These are phyloP conservation scores for Grifola frondosa DNA, from an alignment of 1,284 basidiomycete genomes.

Conservation along the genomic window DNA sequence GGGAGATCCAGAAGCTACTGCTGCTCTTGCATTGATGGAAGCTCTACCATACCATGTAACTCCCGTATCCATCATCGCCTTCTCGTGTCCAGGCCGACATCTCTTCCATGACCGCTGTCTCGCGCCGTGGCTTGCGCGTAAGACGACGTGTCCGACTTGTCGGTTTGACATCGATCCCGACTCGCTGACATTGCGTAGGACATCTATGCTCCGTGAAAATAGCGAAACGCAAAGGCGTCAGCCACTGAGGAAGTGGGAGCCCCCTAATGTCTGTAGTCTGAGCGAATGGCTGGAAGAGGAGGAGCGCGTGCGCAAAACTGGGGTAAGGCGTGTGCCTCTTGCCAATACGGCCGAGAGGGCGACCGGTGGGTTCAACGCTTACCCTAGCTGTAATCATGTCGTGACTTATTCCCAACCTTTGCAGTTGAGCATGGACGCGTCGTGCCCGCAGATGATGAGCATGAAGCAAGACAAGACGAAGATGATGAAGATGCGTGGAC, in stretches of 20 bases:
- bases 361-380: too few species aligned
- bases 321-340: constrained; percentile 12
- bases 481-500: neutral
- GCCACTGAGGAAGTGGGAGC: constrained; percentile 20
- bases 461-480: too few species aligned
- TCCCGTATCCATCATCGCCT: constrained; percentile 20
- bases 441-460: too few species aligned
- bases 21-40: constrained; percentile 5
- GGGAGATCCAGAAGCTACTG: neutral
- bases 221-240: neutral
- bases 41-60: constrained; percentile 21
- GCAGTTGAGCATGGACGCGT: neutral
- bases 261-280: constrained; percentile 22
- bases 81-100: constrained; percentile 33
- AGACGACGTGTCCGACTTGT: constrained; percentile 35
- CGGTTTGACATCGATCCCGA: constrained; percentile 33
- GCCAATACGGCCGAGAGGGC: too few species aligned
- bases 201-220: constrained; percentile 1
- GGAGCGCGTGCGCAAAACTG: constrained; percentile 15
- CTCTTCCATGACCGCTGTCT: constrained; percentile 31
- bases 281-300: constrained; percentile 26
- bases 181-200: constrained; percentile 25
- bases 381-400: neutral
- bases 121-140: constrained; percentile 30
- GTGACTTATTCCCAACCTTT: neutral